A percentile compares a stretch with the other conserved stretches of the same genome.
Conservation (phyloP, 2,329 filamentous ascomycete species). For the Cytospora mali region DNA sequence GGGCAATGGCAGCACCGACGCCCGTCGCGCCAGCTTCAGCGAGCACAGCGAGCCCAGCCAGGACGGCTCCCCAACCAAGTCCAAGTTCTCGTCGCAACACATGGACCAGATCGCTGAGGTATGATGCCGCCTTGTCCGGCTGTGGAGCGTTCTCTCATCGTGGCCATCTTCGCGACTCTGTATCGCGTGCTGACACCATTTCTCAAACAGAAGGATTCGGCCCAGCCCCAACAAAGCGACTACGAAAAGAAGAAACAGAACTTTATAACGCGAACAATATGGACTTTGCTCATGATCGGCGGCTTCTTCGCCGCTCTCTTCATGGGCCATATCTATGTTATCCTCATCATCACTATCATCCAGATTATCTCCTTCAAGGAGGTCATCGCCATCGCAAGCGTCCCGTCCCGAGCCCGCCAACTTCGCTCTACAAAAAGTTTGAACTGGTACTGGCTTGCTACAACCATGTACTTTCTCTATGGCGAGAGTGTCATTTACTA, state of each 20-base stretch:
- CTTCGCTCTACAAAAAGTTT: constrained; percentile 92
- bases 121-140: constrained; percentile 5
- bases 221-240: constrained; percentile 57
- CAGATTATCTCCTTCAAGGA: constrained; percentile 99
- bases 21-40: constrained; percentile 70
- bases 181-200: constrained; percentile 29
- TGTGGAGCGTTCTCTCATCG: background rate
- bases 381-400: constrained; percentile 95
- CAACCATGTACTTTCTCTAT: constrained; percentile 98
- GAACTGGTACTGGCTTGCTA: constrained; percentile 99
- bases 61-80: constrained; percentile 46
- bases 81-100: constrained; percentile 35
- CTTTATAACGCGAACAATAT: constrained; percentile 95
- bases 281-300: constrained; percentile 97
- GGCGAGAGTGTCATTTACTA: constrained; percentile 99
- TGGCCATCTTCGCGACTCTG: background rate
- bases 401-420: constrained; percentile 87
- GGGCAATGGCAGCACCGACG: constrained; percentile 52
- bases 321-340: constrained; percentile 96
- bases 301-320: constrained; percentile 91
- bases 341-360: constrained; percentile 86
- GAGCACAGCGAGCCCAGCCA: constrained; percentile 71
- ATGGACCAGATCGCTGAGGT: constrained; percentile 46
- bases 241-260: constrained; percentile 99
- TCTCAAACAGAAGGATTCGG: constrained; percentile 45